A percentile compares a stretch with the other conserved stretches of the same genome.
phyloP scores from a whole-genome alignment of 2,329 filamentous ascomycete genomes.

The Aureobasidium sp. region DNA sequence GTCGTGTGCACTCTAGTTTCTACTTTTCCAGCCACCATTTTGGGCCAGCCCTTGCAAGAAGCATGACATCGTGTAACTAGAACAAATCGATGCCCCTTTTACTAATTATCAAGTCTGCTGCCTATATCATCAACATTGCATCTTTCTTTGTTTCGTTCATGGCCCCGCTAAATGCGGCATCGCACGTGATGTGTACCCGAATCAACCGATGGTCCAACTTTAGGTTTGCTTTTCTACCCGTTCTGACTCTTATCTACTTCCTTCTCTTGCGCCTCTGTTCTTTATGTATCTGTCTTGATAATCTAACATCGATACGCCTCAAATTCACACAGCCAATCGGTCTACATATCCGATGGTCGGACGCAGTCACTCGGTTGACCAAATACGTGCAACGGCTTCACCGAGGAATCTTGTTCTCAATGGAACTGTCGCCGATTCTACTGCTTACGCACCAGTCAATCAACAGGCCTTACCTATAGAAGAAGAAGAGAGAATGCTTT shows the following conservation, averaged over 20 bases:
- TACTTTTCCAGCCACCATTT: neutral
- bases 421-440: neutral
- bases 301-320: neutral
- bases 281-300: neutral
- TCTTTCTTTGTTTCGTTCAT: neutral
- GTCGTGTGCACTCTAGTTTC: neutral
- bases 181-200: neutral
- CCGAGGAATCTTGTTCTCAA: neutral
- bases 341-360: neutral
- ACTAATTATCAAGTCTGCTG: neutral
- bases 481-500: conserved; percentile 16
- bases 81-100: neutral
- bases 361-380: neutral
- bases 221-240: conserved; percentile 2
- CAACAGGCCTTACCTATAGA: neutral
- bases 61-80: neutral
- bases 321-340: neutral
- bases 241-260: neutral
- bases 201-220: neutral
- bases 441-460: neutral
- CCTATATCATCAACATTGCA: neutral
- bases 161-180: neutral
- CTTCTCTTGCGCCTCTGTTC: neutral
- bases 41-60: neutral
- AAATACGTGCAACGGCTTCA: neutral